Evolutionary conservation across 331 rosid species (phyloP), one percentile per base, ranked within the genome.

Genomic region (Telfairia occidentalis): DNA sequence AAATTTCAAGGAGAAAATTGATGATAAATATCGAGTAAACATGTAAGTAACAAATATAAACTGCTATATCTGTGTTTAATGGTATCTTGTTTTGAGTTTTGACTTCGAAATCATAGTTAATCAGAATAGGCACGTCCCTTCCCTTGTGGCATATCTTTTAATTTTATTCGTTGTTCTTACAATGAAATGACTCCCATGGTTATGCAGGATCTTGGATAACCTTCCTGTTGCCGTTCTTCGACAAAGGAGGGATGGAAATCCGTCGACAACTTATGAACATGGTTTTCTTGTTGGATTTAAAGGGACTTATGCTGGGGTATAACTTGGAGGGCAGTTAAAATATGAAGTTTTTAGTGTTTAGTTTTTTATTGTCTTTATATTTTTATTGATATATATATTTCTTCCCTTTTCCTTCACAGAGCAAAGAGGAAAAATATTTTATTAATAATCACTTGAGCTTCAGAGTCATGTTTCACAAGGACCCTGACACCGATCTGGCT

Each of bases 191-290:
- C 76, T 32, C 34, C 71, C 66, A 66, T 81, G 82, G 73, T 70
- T 75, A 12, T 80, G 79, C 89, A 95, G 99, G 99, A 92, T 95
- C 77, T 85, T 95, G 81, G 99, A 92, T 81, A 95, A 95, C 83
- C 97, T 95, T 80, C 99, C 99, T 34, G 97, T 95, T 77, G 99
- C 99, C 71, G 97, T 95, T 81, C 96, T 83, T 71, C 89, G 97
- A 79, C 95, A 92, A 83, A 88, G 99, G 84, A 81, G 88, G 79
- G 99, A 95, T 55, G 97, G 97, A 79, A 87, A 80, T 79, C 96
- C 76, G 30, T 90, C 97, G 70, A 95, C 96, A 52, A 92, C 97
- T 13, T 95, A 95, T 50, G 99, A 95, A 55, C 99, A 95, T 77
- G 99, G 99, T 54, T 95, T 86, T 82, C 89, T 87, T 84, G 99